Base-by-base conservation (phyloP, 805 yeast species). In the Brettanomyces bruxellensis region DNA sequence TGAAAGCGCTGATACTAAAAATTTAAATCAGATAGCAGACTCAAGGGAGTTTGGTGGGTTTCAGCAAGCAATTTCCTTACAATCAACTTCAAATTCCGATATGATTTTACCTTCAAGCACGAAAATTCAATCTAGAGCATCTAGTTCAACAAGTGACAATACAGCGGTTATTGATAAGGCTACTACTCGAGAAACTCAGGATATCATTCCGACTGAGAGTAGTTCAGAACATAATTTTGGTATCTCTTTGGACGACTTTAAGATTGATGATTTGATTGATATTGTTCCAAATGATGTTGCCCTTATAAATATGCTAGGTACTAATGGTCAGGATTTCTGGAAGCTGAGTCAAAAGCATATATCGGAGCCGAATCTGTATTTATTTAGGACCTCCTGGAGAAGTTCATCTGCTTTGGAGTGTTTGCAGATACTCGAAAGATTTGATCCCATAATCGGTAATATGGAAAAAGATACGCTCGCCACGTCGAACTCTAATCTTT, bases 401-500 rank as follows among this genome's bases (percentile, higher is more conserved):
- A 25, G 36, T n/a, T 34, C 14, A 3, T 41, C 38, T 3, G 11
- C 14, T 22, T 18, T 44, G n/a, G 49, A 47, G 24, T 47, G 32
- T 32, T 6, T 47, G 3, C n/a, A 38, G 5, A 14, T 41, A n/a
- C 43, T 47, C 22, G 12, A 40, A 3, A 18, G 30, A 32, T 36
- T 40, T 37, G 49, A 47, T 37, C 49, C 49, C 9, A 43, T 37
- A 9, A 32, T 32, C 13, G 2, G n/a, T 32, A 11, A 32, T 32
- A 32, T 32, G 35, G n/a, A 9, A 18, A 9, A 18, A 2, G 18
- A 18, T 18, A 18, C 18, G 18, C 2, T 18, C 18, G 2, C 18
- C 18, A 18, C 18, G 18, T 18, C 18, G 18, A 18, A 18, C 18
- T 18, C 18, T 18, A 2, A 18, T 8, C 38, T 45, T 4, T 28